Percentiles rank a stretch among this genome's conserved stretches.
phyloP scores from a whole-genome alignment of 495 filamentous ascomycete species.

The Aspergillus nanangensis region DNA sequence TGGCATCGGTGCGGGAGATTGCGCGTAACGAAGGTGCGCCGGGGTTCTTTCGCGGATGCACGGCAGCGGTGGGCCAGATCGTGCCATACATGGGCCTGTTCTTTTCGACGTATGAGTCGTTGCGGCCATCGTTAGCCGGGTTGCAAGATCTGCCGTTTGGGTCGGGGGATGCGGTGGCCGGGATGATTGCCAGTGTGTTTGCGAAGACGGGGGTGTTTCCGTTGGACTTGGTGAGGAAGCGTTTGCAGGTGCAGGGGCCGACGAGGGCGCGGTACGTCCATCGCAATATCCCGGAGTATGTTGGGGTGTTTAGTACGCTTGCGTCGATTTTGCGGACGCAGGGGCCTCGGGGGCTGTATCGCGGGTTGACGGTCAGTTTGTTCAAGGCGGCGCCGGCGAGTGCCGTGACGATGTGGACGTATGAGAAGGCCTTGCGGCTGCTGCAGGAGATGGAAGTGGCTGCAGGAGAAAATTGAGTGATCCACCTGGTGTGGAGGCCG shows the following conservation, averaged over 20 bases:
- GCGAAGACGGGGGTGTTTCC: slow-evolving; percentile 91
- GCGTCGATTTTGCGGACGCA: slow-evolving; percentile 63
- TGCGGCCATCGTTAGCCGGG: slow-evolving; percentile 47
- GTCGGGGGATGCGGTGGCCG: slow-evolving; percentile 74
- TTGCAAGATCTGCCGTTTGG: slow-evolving; percentile 63
- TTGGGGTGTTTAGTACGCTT: slow-evolving; percentile 61
- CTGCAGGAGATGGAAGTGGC: slow-evolving; percentile 48
- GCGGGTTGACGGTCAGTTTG: slow-evolving; percentile 82
- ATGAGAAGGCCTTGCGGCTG: slow-evolving; percentile 66
- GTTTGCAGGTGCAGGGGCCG: slow-evolving; percentile 93
- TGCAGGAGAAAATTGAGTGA: slow-evolving; percentile 8
- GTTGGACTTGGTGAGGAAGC: slow-evolving; percentile 87
- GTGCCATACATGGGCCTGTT: slow-evolving; percentile 96
- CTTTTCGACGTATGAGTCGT: slow-evolving; percentile 80
- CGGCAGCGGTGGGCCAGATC: slow-evolving; percentile 77
- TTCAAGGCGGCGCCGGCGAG: slow-evolving; percentile 93
- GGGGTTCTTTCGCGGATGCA: slow-evolving; percentile 85
- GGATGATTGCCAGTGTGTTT: slow-evolving; percentile 68
- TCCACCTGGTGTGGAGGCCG: neutral
- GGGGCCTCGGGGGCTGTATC: slow-evolving; percentile 77
- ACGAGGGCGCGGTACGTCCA: slow-evolving; percentile 73
- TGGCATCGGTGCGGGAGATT: slow-evolving; percentile 66
- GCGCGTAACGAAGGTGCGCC: slow-evolving; percentile 61
- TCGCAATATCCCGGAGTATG: slow-evolving; percentile 82
- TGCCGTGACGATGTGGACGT: slow-evolving; percentile 98